A percentile compares a stretch with the other conserved stretches of the same genome.
phyloP scores from a whole-genome alignment of 257 asterid species.

The Eustoma russellianum region DNA sequence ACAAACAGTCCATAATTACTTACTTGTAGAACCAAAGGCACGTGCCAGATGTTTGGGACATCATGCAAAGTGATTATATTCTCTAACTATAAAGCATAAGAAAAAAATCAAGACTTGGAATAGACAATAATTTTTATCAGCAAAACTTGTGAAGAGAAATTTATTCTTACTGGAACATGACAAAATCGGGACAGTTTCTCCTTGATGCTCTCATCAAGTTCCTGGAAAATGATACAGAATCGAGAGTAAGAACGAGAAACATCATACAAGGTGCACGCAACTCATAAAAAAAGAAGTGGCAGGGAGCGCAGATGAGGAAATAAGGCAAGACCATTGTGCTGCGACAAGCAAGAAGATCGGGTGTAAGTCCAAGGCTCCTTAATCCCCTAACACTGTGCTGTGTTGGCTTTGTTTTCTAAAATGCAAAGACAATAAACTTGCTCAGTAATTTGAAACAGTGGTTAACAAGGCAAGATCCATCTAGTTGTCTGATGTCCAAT shows the following conservation, averaged over 20 bases:
- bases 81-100: constrained; percentile 35
- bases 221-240: constrained; percentile 34
- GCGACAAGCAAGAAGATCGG: constrained; percentile 89
- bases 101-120: not conserved
- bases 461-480: not conserved
- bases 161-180: constrained; percentile 43
- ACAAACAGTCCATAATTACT: constrained; percentile 10
- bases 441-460: not conserved
- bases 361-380: constrained; percentile 77
- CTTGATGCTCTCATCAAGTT: constrained; percentile 58
- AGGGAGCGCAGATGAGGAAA: not conserved
- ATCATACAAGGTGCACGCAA: not conserved
- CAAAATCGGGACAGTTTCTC: constrained; percentile 80
- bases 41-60: constrained; percentile 85
- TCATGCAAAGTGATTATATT: constrained; percentile 66
- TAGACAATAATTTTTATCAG: no score
- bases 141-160: not conserved
- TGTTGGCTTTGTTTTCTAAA: constrained; percentile 96
- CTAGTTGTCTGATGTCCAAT: not conserved
- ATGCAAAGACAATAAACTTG: constrained; percentile 10
- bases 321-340: constrained; percentile 58
- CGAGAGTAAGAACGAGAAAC: constrained; percentile 3
- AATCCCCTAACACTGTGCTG: constrained; percentile 94
- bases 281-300: not conserved
- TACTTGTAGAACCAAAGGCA: constrained; percentile 82